These are phyloP conservation scores for Nemania sp. DNA, from an alignment of 2,329 filamentous ascomycete species.

Conservation along the genomic window DNA sequence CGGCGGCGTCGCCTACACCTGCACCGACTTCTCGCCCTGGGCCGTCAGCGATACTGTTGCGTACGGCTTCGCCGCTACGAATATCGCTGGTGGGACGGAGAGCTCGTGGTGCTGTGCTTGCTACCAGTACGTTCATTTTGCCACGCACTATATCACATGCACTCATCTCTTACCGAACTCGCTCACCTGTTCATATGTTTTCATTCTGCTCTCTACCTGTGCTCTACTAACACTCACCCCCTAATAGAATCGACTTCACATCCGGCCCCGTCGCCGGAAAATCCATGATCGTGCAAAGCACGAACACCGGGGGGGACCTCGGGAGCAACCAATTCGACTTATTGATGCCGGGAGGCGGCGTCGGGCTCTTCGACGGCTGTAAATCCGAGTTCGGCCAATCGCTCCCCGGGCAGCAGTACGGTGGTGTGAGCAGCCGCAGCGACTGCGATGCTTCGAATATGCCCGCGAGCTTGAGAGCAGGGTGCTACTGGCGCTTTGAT, in stretches of 20 bases:
- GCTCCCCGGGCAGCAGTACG: conserved; percentile 48
- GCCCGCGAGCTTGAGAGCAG: conserved; percentile 47
- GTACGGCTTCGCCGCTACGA: conserved; percentile 60
- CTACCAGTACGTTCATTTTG: conserved; percentile 46
- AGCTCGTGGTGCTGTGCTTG: conserved; percentile 58
- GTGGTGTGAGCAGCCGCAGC: conserved; percentile 47
- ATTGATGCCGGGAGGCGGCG: conserved; percentile 51
- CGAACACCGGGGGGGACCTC: conserved; percentile 59
- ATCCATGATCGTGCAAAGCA: conserved; percentile 60
- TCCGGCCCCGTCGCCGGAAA: conserved; percentile 52
- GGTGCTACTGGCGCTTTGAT: conserved; percentile 57
- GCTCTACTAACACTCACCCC: neutral
- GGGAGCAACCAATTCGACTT: conserved; percentile 57
- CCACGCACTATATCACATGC: no score
- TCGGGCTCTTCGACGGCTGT: conserved; percentile 53
- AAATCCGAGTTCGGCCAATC: conserved; percentile 45
- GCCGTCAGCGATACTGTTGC: conserved; percentile 52
- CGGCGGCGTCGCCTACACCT: conserved; percentile 55
- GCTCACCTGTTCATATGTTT: no score
- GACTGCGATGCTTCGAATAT: conserved; percentile 46
- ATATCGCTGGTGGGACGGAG: conserved; percentile 50
- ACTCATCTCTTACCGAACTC: no score
- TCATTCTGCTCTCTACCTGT: neutral
- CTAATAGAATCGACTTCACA: conserved; percentile 39
- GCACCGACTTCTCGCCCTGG: conserved; percentile 57